These are phyloP conservation scores for Penicillium mononematosum DNA, from an alignment of 495 filamentous ascomycete genomes.

Conservation along the genomic window DNA sequence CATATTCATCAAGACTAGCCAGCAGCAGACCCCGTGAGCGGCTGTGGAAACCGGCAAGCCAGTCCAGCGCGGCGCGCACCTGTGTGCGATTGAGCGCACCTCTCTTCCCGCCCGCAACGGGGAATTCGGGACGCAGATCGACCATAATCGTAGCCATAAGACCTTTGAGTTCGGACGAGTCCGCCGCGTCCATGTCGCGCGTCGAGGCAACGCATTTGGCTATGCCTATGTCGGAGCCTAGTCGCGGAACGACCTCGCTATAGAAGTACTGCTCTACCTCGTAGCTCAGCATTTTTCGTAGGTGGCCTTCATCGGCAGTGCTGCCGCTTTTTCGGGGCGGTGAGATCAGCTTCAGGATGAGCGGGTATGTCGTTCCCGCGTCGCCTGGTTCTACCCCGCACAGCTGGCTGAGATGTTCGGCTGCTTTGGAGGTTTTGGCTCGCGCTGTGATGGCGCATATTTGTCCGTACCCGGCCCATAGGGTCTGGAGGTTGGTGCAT, in stretches of 20 bases:
- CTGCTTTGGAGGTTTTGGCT: conserved; percentile 28
- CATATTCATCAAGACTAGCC: conserved; percentile 18
- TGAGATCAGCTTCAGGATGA: conserved; percentile 44
- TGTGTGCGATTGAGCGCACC: conserved; percentile 24
- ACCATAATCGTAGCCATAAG: conserved; percentile 39
- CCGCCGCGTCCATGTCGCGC: conserved; percentile 16
- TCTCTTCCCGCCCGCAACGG: conserved; percentile 33
- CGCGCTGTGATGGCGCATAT: conserved; percentile 35
- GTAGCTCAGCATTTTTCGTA: conserved; percentile 43
- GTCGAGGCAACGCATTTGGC: conserved; percentile 39
- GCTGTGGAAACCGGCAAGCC: conserved; percentile 35
- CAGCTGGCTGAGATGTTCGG: conserved; percentile 24
- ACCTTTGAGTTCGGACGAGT: conserved; percentile 16
- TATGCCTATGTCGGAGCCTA: conserved; percentile 29
- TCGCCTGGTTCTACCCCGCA: conserved; percentile 21
- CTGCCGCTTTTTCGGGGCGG: conserved; percentile 21
- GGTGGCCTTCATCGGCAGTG: conserved; percentile 35
- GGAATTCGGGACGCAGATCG: conserved; percentile 31
- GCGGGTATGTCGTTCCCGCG: conserved; percentile 26
- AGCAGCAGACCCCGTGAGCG: conserved; percentile 27
- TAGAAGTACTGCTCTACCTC: conserved; percentile 41
- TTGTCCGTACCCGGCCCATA: conserved; percentile 42
- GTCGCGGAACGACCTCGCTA: conserved; percentile 28
- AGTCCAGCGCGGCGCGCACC: conserved; percentile 32
- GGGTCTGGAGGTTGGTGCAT: conserved; percentile 35